phyloP scores from a whole-genome alignment of 2,329 filamentous ascomycete genomes.

The Curvularia sp. region DNA sequence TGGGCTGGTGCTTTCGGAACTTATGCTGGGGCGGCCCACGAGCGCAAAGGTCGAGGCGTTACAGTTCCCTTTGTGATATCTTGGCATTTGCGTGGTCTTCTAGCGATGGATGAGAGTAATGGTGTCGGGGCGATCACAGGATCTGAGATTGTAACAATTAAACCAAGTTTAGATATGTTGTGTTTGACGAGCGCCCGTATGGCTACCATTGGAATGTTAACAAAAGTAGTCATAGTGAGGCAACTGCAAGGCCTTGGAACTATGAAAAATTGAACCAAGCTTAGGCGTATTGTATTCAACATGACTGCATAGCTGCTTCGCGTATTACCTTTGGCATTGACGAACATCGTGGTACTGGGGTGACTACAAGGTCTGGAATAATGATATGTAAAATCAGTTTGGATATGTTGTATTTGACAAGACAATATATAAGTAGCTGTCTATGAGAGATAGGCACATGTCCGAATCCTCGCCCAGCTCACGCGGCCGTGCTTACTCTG shows the following conservation, averaged over 20 bases:
- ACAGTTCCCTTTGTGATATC: conserved; percentile 35
- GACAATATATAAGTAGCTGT: no score
- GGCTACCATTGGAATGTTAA: not conserved
- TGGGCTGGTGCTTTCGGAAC: conserved; percentile 73
- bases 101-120: no score
- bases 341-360: no score
- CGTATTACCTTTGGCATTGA: no score
- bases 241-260: not conserved
- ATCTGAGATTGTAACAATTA: not conserved
- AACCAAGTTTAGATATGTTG: not conserved
- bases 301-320: no score
- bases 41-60: conserved; percentile 68
- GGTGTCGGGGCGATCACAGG: not conserved
- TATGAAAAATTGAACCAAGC: not conserved
- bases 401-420: no score
- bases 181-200: not conserved
- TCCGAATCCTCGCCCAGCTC: no score
- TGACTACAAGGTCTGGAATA: no score
- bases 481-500: no score
- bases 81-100: not conserved
- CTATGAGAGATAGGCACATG: no score
- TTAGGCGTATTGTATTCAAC: not conserved
- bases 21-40: conserved; percentile 66
- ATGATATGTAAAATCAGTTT: no score
- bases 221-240: not conserved